A percentile compares a stretch with the other conserved stretches of the same genome.
Evolutionary conservation across 2,329 filamentous ascomycete genomes (phyloP).

Genomic region (Aureobasidium namibiae): DNA sequence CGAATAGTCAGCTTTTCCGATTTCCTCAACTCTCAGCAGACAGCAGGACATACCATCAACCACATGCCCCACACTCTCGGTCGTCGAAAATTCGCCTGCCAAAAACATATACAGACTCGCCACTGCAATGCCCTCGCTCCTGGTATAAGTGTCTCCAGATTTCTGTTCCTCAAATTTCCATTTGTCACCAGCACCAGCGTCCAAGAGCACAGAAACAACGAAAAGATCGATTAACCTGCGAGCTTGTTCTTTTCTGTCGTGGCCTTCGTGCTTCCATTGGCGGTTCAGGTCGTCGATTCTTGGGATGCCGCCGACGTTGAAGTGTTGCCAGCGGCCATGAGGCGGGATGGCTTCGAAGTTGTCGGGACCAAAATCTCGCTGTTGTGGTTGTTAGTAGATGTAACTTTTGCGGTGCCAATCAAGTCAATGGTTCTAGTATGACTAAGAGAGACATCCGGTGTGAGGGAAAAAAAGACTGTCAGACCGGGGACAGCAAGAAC

Average conservation of each 20-base stretch:
- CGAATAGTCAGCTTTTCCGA: conserved; percentile 63
- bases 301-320: conserved; percentile 63
- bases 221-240: conserved; percentile 66
- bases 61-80: background rate
- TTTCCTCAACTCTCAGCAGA: background rate
- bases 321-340: conserved; percentile 72
- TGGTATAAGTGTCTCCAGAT: conserved; percentile 66
- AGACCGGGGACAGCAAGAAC: conserved; percentile 17
- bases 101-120: conserved; percentile 80
- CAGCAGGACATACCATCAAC: conserved; percentile 11
- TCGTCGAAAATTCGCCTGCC: conserved; percentile 63
- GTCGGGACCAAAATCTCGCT: conserved; percentile 8
- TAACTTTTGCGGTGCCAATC: no score
- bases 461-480: background rate
- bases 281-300: conserved; percentile 57
- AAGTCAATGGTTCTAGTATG: no score
- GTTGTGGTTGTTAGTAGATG: background rate
- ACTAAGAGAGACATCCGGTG: no score
- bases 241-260: conserved; percentile 61
- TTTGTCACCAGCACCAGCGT: conserved; percentile 73
- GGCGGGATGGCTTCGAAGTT: conserved; percentile 63
- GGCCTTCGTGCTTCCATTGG: conserved; percentile 49
- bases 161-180: conserved; percentile 86
- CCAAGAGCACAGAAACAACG: conserved; percentile 65
- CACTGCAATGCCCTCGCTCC: conserved; percentile 75